These are phyloP conservation scores for Penicillium oxalicum DNA, from an alignment of 2,329 filamentous ascomycete species.

Conservation along the genomic window DNA sequence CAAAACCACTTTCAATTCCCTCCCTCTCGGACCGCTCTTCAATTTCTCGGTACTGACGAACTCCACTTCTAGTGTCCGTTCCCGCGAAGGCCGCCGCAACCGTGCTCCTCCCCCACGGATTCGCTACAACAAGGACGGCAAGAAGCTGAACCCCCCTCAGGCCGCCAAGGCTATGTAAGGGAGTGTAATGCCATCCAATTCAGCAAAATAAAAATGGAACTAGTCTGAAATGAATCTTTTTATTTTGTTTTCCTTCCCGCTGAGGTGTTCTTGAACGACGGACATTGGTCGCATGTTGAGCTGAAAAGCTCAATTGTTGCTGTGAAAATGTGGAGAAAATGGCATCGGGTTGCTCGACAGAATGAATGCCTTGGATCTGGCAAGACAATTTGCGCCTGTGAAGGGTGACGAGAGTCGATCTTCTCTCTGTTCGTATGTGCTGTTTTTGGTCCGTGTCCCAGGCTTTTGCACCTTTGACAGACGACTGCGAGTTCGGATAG, in stretches of 20 bases:
- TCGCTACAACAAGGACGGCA: conserved; percentile 99
- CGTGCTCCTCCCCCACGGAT: conserved; percentile 95
- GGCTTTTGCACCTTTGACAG: conserved; percentile 9
- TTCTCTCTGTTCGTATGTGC: neutral
- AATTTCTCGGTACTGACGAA: conserved; percentile 6
- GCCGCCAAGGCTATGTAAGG: conserved; percentile 56
- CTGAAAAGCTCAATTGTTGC: conserved; percentile 7
- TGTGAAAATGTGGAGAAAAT: conserved; percentile 13
- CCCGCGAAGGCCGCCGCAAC: conserved; percentile 94
- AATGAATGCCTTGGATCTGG: conserved; percentile 3
- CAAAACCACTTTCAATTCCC: conserved; percentile 20
- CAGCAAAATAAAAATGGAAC: conserved; percentile 33
- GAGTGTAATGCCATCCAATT: conserved; percentile 23
- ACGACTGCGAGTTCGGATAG: conserved; percentile 14
- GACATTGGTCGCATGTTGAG: conserved; percentile 3
- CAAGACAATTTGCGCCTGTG: neutral
- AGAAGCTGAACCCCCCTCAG: conserved; percentile 94
- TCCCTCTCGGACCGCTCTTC: neutral
- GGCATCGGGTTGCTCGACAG: conserved; percentile 10
- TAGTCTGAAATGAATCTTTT: conserved; percentile 34
- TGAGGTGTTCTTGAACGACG: conserved; percentile 24
- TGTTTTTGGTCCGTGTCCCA: conserved; percentile 1
- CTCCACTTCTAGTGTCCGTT: conserved; percentile 70
- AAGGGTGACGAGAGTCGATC: neutral
- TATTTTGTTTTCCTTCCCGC: conserved; percentile 31